Base-by-base conservation (phyloP, 495 filamentous ascomycete genomes). In the Annulohypoxylon nitens region DNA sequence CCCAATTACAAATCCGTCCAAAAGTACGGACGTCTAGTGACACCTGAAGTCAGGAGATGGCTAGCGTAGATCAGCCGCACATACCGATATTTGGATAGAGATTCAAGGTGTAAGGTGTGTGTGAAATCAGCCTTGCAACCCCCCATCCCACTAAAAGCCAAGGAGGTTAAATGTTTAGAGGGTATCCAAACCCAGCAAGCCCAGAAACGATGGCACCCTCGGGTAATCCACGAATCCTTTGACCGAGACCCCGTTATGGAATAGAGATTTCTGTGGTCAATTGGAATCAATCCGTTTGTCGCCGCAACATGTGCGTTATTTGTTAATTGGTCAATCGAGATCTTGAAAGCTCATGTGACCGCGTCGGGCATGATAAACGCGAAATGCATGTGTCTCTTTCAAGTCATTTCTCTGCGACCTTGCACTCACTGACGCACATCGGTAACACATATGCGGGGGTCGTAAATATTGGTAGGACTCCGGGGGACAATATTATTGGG, bases 121-220 rank as follows among this genome's bases (percentile, higher is more conserved):
- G 30, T 30, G 30, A 51, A 60, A 67, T 72, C 59, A 72, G 69
- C 69, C 69, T 72, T 59, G 57, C 53, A 53, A 60, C 20, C 39
- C 18, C 20, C n/a, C 20, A 7, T 14, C 4, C 34, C 25, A 4
- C 16, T 30, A 30, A 16, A 26, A 26, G 37, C 30, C 33, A 47
- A 23, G 41, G 50, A 45, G 16, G 45, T 20, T 23, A 23, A 20
- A 50, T 2, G 45, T 50, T 23, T 20, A 50, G 45, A 48, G n/a
- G 41, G 18, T 23, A 23, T 23, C 20, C 20, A 23, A 23, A 23
- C 20, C 20, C 34, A 41, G 41, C 60, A 50, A 64, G 64, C 59
- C 48, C 1, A 18, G 20, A 47, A 33, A 33, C 55, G 23, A 61
- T 26, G 16, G 12, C 33, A 6, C 16, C n/a, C 18, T 34, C 57